Percentiles rank a stretch among this genome's conserved stretches.
phyloP scores from a whole-genome alignment of 257 asterid species.

The Euphrasia confusa region DNA sequence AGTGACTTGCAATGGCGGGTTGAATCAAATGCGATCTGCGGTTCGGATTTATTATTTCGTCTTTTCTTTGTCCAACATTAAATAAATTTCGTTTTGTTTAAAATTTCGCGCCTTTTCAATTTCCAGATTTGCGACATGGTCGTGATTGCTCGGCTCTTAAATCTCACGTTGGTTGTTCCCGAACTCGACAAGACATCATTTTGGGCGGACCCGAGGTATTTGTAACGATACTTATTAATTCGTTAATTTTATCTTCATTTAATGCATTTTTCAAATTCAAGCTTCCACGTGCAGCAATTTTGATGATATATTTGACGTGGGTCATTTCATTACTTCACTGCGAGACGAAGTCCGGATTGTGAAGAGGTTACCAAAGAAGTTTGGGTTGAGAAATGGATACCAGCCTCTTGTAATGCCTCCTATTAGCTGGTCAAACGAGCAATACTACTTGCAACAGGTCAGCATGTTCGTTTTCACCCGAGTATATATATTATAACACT shows the following conservation, averaged over 20 bases:
- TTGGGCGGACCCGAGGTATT: constrained; percentile 98
- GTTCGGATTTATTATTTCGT: constrained; percentile 35
- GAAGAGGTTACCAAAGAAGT: constrained; percentile 74
- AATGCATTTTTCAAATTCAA: constrained; percentile 16
- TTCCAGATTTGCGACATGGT: constrained; percentile 98
- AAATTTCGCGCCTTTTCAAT: constrained; percentile 28
- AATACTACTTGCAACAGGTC: constrained; percentile 90
- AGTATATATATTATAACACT: background rate
- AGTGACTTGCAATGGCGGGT: constrained; percentile 91
- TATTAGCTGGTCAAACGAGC: constrained; percentile 92
- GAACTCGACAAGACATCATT: constrained; percentile 95
- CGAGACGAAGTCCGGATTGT: constrained; percentile 82
- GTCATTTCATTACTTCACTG: constrained; percentile 76
- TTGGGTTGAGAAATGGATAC: constrained; percentile 51
- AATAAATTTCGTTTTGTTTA: constrained; percentile 18
- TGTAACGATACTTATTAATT: constrained; percentile 21
- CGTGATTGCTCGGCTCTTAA: constrained; percentile 77
- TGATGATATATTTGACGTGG: constrained; percentile 81
- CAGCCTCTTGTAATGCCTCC: constrained; percentile 84
- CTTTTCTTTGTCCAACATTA: constrained; percentile 9
- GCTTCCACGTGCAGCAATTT: constrained; percentile 41
- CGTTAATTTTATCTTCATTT: background rate
- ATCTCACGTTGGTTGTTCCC: constrained; percentile 88
- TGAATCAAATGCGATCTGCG: constrained; percentile 98
- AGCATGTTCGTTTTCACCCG: constrained; percentile 14